Evolutionary conservation across 768 basidiomycete species (phyloP).

Genomic region (Kwoniella botswanensis): DNA sequence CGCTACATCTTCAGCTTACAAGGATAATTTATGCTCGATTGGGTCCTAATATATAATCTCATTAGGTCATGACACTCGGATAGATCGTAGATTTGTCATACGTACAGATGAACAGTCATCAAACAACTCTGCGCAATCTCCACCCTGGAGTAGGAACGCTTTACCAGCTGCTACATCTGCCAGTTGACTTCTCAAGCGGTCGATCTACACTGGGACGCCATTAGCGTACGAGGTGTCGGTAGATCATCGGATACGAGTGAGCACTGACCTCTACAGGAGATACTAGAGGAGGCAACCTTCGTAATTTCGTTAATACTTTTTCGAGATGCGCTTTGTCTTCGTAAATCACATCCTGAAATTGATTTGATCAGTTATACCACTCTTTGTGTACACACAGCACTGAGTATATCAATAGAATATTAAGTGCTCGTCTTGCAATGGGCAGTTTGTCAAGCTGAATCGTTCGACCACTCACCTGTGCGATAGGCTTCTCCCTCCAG

Average conservation of each 20-base stretch:
- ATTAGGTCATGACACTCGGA: background rate
- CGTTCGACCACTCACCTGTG: conserved; percentile 65
- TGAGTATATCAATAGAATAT: too few species aligned
- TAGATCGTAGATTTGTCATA: conserved; percentile 17
- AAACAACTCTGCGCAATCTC: conserved; percentile 97
- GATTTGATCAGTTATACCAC: background rate
- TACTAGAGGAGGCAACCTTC: conserved; percentile 82
- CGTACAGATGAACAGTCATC: conserved; percentile 84
- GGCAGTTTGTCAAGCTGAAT: background rate
- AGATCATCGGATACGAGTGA: background rate
- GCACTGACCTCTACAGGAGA: conserved; percentile 82
- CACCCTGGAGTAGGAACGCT: conserved; percentile 93
- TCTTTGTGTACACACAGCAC: too few species aligned
- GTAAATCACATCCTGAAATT: conserved; percentile 70
- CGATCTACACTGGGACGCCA: conserved; percentile 37
- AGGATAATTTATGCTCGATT: conserved; percentile 58
- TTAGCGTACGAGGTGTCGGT: conserved; percentile 7
- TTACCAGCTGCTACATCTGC: conserved; percentile 79
- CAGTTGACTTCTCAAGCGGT: conserved; percentile 72
- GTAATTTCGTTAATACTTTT: conserved; percentile 76
- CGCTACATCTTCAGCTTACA: conserved; percentile 37
- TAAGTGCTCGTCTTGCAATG: too few species aligned
- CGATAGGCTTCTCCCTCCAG: conserved; percentile 77
- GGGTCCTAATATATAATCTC: conserved; percentile 42
- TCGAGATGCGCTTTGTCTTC: conserved; percentile 68